Evolutionary conservation across 192 early-diverging fungal species (phyloP).

Genomic region (Gonapodya prolifera): DNA sequence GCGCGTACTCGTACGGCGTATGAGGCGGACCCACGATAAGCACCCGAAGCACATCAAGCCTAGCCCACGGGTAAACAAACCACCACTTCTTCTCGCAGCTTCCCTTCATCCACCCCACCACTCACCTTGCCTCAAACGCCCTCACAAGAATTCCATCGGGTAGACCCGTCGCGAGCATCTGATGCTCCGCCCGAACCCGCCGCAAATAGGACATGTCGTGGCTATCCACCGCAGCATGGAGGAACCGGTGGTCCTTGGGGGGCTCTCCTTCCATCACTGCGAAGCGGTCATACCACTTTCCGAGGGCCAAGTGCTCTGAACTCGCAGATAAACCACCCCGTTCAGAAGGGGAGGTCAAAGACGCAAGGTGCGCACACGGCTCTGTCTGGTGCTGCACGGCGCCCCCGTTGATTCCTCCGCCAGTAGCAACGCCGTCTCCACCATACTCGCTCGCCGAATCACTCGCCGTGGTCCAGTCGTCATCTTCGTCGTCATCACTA

Average conservation of each 20-base stretch:
- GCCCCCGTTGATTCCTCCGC: background rate
- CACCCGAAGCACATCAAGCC: slow-evolving; percentile 37
- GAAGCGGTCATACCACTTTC: background rate
- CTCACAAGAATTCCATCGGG: slow-evolving; percentile 46
- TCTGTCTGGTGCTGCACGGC: background rate
- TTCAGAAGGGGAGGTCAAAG: background rate
- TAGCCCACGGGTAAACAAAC: too few species aligned
- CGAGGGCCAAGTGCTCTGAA: background rate
- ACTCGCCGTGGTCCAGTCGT: background rate
- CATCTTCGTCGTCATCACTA: background rate
- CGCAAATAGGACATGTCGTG: slow-evolving; percentile 16
- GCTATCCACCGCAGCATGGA: background rate
- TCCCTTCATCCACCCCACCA: background rate
- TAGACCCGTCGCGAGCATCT: slow-evolving; percentile 26
- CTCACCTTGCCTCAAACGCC: slow-evolving; percentile 30
- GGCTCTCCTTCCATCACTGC: background rate
- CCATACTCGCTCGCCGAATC: background rate
- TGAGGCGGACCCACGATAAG: slow-evolving; percentile 38
- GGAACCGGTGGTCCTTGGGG: background rate
- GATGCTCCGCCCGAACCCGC: slow-evolving; percentile 26
- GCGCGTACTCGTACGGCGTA: slow-evolving; percentile 42
- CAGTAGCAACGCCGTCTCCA: background rate
- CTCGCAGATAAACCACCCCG: background rate
- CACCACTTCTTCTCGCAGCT: background rate
- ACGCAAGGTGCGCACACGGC: background rate